Evolutionary conservation across 164 flowering plant genomes (phyloP).

Genomic region (Dillenia suffruticosa): DNA sequence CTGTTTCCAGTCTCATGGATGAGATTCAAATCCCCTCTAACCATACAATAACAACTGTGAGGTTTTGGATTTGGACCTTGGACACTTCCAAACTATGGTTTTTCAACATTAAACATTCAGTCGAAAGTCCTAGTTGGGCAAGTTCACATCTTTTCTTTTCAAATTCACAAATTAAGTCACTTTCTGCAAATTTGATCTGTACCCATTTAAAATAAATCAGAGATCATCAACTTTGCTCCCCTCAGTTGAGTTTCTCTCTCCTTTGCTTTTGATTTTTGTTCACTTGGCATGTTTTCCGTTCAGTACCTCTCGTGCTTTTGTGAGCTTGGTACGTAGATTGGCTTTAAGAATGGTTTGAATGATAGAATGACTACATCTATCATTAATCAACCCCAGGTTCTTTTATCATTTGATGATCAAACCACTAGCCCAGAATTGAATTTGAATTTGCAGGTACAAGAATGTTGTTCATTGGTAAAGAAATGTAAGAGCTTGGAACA

Average conservation of each 20-base stretch:
- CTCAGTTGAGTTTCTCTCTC: not conserved
- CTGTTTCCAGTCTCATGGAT: conserved; percentile 31
- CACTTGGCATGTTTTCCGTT: not conserved
- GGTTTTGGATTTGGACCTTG: too few relatives aligned
- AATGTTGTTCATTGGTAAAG: conserved; percentile 42
- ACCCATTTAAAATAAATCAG: conserved; percentile 6
- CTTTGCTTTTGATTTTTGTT: conserved; percentile 2
- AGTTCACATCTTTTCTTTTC: conserved; percentile 5
- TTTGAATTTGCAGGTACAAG: conserved; percentile 38
- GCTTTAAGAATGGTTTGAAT: conserved; percentile 22
- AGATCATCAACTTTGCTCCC: not conserved
- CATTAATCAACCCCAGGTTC: conserved; percentile 36
- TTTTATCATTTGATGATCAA: conserved; percentile 21
- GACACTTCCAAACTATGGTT: not conserved
- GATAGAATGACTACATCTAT: conserved; percentile 52
- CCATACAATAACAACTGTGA: too few relatives aligned
- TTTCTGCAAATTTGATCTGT: not conserved
- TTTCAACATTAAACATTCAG: not conserved
- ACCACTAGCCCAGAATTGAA: conserved; percentile 21
- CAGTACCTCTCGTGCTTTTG: not conserved
- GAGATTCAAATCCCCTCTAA: conserved; percentile 6
- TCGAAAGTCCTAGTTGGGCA: not conserved
- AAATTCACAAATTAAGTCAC: not conserved
- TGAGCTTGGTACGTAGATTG: conserved; percentile 1
- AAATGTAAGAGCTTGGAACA: conserved; percentile 65